Evolutionary conservation across 116 monocot species (phyloP), one percentile per base, ranked within the genome.

Genomic region (Posidonia oceanica): DNA sequence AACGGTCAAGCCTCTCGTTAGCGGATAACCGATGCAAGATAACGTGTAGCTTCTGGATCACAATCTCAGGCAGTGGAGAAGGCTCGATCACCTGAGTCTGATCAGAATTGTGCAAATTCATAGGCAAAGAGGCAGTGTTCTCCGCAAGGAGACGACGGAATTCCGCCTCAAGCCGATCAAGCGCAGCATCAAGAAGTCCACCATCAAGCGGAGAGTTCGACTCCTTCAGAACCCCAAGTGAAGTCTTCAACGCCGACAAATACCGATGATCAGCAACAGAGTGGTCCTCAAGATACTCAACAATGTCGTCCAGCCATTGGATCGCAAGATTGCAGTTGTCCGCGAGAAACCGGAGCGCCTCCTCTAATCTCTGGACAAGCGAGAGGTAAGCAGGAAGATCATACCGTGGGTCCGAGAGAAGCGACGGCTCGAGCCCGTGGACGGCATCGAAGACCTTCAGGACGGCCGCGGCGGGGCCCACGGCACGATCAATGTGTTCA

Each of bases 361-460:
- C 88, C 67, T 92, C 85, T 52, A 91, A 78, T 62, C 85, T 80
- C 41, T 71, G 54, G 48, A 87, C 71, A 51, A 91, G 75, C 69
- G 91, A 71, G 67, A 91, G 83, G 74, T 87, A 91, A 38, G 71
- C 79, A 22, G 69, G 48, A 42, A 87, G 87, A 66, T 91, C 91
- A 39, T 44, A 17, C 38, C 78, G 44, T 54, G 80, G 84, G 36
- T 82, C 84, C 39, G 83, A 76, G 75, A 87, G 81, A 48, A 91
- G 79, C 3, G 87, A 66, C 14, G 48, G 75, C 72, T 91, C 92
- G 52, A 92, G 88, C 57, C 88, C 92, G 68, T 88, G 92, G 21
- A 92, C 84, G 39, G 92, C 92, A 72, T 92, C 92, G 78, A 92
- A 92, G 4, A 92, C 88, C 66, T 84, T 85, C 40, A 92, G 92